A percentile compares a stretch with the other conserved stretches of the same genome.
These are phyloP conservation scores for Carex pumila DNA, from an alignment of 176 grass and related monocot genomes.

Conservation along the genomic window DNA sequence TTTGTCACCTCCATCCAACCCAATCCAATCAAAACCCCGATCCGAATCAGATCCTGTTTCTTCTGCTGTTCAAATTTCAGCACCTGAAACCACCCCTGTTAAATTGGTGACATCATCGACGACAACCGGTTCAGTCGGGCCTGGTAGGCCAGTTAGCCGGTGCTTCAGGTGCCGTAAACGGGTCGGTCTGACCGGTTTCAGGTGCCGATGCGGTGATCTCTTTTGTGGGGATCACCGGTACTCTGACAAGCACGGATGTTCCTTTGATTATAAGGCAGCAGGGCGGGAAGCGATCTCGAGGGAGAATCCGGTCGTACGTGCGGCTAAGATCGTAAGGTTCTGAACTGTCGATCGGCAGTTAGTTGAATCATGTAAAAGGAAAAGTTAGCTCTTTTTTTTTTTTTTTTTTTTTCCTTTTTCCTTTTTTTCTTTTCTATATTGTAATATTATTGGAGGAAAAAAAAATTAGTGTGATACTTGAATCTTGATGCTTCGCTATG, in stretches of 20 bases:
- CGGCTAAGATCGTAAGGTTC: conserved; percentile 83
- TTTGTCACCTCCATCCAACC: neutral
- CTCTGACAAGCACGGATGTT: conserved; percentile 80
- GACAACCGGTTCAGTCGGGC: neutral
- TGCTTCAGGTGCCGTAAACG: conserved; percentile 69
- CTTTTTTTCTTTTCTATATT: neutral
- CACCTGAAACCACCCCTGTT: neutral
- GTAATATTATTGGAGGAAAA: conserved; percentile 6
- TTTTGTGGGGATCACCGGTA: conserved; percentile 92
- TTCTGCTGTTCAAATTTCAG: neutral
- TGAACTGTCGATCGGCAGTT: conserved; percentile 26
- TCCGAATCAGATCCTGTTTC: neutral
- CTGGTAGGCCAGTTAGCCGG: conserved; percentile 46
- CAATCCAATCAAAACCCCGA: neutral
- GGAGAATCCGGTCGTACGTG: conserved; percentile 87
- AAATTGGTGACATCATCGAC: conserved; percentile 1
- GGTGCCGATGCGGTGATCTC: conserved; percentile 81
- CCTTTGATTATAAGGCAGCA: conserved; percentile 76
- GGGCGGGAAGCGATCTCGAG: conserved; percentile 60
- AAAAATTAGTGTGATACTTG: conserved; percentile 23
- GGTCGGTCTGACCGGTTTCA: conserved; percentile 73
- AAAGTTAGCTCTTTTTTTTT: conserved; percentile 8
- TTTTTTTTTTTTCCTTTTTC: neutral
- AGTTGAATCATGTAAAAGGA: neutral
- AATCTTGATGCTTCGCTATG: neutral